These are phyloP conservation scores for Pinus taeda DNA, from an alignment of 75 land plant genomes.

Conservation along the genomic window DNA sequence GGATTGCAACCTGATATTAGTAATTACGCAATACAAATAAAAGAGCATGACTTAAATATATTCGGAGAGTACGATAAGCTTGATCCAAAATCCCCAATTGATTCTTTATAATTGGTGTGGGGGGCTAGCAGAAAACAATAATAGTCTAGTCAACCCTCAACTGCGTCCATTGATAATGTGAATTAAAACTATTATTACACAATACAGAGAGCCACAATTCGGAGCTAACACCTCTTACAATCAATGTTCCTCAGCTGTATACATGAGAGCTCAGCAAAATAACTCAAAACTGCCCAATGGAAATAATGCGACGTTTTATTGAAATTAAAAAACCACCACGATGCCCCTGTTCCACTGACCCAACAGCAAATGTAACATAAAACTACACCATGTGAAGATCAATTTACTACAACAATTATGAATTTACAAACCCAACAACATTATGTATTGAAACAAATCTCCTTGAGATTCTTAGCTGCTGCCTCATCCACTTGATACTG, in stretches of 20 bases:
- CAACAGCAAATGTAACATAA: neutral
- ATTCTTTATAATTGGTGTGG: too few relatives aligned
- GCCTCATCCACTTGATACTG: constrained; percentile 55
- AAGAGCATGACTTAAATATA: too few relatives aligned
- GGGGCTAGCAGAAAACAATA: too few relatives aligned
- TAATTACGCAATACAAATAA: too few relatives aligned
- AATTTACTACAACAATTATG: too few relatives aligned
- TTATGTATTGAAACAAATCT: constrained; percentile 21
- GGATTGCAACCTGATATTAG: too few relatives aligned
- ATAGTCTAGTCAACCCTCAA: too few relatives aligned
- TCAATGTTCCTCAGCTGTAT: neutral
- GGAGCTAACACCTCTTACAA: neutral
- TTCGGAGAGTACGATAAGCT: too few relatives aligned
- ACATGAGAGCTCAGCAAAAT: neutral
- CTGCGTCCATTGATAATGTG: too few relatives aligned
- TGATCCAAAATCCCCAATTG: too few relatives aligned
- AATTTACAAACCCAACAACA: neutral
- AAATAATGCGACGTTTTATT: neutral
- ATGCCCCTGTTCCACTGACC: neutral
- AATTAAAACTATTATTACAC: neutral
- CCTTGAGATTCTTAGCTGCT: constrained; percentile 49
- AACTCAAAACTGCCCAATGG: neutral
- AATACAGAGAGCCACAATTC: too few relatives aligned
- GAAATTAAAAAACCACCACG: neutral
- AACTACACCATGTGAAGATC: too few relatives aligned